Conservation (phyloP, 768 basidiomycete genomes). For the Dentipellis sp. region DNA sequence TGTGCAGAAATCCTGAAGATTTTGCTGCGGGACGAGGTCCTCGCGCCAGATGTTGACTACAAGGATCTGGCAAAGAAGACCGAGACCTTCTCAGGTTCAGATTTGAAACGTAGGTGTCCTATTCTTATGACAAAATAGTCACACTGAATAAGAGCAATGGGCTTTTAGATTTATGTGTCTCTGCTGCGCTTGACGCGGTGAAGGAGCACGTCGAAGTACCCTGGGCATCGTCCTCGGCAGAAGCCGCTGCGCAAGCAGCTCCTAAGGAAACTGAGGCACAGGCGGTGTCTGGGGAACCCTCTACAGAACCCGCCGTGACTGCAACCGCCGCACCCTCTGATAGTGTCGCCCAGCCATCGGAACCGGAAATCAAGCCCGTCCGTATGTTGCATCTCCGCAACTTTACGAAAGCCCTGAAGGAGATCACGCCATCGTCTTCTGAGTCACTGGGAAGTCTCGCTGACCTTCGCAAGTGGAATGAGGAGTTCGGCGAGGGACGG, state of each 20-base stretch:
- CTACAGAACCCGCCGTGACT: background rate
- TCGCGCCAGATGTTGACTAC: slow-evolving; percentile 57
- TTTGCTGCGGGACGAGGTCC: slow-evolving; percentile 68
- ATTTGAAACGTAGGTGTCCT: slow-evolving; percentile 73
- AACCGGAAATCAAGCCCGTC: background rate
- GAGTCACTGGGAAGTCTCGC: slow-evolving; percentile 69
- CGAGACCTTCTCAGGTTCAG: slow-evolving; percentile 87
- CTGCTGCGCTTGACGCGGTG: slow-evolving; percentile 84
- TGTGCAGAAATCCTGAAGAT: slow-evolving; percentile 77
- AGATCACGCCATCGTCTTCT: slow-evolving; percentile 86
- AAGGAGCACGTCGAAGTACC: slow-evolving; percentile 79
- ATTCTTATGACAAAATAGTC: background rate
- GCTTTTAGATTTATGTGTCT: slow-evolving; percentile 75
- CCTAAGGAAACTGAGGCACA: background rate
- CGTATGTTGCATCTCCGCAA: slow-evolving; percentile 49
- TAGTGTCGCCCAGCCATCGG: background rate
- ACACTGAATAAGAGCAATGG: background rate
- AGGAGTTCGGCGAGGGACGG: slow-evolving; percentile 86
- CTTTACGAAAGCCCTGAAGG: slow-evolving; percentile 77
- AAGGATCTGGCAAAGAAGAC: slow-evolving; percentile 57
- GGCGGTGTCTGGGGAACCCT: background rate
- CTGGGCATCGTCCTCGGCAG: slow-evolving; percentile 37
- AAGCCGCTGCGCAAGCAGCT: background rate
- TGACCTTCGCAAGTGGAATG: slow-evolving; percentile 82
- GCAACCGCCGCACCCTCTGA: background rate